These are phyloP conservation scores for Stylonectria norvegica DNA, from an alignment of 2,329 filamentous ascomycete species.

Conservation along the genomic window DNA sequence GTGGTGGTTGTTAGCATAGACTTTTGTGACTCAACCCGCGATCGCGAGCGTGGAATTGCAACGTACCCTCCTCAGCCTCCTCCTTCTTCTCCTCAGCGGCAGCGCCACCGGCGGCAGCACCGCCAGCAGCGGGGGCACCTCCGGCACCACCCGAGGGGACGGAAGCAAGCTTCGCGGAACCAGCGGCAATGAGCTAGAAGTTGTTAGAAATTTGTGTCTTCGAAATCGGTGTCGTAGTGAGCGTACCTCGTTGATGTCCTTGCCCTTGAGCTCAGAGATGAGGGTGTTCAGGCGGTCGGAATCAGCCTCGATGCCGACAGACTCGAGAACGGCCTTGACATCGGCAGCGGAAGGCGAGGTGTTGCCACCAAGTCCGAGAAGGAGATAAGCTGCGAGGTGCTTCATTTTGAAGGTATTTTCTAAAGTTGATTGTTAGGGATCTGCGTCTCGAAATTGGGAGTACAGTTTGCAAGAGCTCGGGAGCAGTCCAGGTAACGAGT, in stretches of 20 bases:
- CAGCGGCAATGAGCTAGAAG: conserved; percentile 80
- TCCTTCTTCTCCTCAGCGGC: conserved; percentile 68
- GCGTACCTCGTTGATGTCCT: conserved; percentile 87
- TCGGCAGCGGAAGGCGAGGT: conserved; percentile 78
- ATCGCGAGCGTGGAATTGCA: neutral
- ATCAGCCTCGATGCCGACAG: conserved; percentile 94
- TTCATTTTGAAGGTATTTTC: conserved; percentile 76
- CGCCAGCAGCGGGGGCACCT: conserved; percentile 64
- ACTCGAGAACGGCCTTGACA: conserved; percentile 83
- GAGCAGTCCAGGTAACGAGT: neutral
- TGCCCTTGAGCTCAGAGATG: conserved; percentile 86
- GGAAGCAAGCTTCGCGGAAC: conserved; percentile 91
- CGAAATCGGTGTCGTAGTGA: neutral
- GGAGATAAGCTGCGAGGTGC: conserved; percentile 99
- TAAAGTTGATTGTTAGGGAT: conserved; percentile 23
- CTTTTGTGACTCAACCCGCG: neutral
- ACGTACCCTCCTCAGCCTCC: conserved; percentile 71
- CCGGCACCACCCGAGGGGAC: conserved; percentile 88
- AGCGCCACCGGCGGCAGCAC: conserved; percentile 64
- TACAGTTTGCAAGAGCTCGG: neutral
- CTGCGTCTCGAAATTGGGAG: conserved; percentile 11
- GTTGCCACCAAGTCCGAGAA: conserved; percentile 93
- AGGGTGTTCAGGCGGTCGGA: conserved; percentile 80
- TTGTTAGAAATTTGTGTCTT: conserved; percentile 17
- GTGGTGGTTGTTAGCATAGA: conserved; percentile 7